Percentiles rank a stretch among this genome's conserved stretches.
Evolutionary conservation across 257 asterid species (phyloP).

Genomic region (Fraxinus excelsior): DNA sequence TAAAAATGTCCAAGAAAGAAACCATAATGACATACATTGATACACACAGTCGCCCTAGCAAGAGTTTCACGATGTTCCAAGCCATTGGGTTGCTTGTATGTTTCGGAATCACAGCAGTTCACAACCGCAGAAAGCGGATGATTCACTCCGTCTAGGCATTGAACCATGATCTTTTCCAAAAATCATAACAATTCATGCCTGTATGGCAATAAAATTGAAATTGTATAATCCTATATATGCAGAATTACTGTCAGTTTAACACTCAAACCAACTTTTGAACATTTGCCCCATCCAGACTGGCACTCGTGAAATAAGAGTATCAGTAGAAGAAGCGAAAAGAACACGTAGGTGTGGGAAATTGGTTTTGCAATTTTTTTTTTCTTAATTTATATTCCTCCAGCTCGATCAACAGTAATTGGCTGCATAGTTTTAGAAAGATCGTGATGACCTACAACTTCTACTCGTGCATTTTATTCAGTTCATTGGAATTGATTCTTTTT

Average conservation of each 20-base stretch:
- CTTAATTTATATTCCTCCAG: background rate
- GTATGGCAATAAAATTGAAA: constrained; percentile 10
- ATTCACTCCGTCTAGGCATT: constrained; percentile 60
- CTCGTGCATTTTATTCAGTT: background rate
- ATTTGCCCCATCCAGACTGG: background rate
- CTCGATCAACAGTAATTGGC: background rate
- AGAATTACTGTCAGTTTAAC: background rate
- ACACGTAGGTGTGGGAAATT: too few species aligned
- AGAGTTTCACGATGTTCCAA: constrained; percentile 66
- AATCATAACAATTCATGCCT: constrained; percentile 53
- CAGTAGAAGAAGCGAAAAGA: background rate
- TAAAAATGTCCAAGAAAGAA: constrained; percentile 15
- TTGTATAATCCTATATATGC: constrained; percentile 6
- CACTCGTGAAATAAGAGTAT: constrained; percentile 7
- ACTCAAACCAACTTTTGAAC: background rate
- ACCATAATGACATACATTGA: constrained; percentile 31
- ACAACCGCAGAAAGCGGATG: constrained; percentile 50
- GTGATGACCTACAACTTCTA: background rate
- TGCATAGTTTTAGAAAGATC: background rate
- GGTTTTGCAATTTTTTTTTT: background rate
- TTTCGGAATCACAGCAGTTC: constrained; percentile 64
- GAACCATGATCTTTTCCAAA: constrained; percentile 61
- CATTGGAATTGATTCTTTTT: background rate
- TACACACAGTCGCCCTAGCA: constrained; percentile 65
- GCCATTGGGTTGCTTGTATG: constrained; percentile 60